Evolutionary conservation across 129 eudicot species (phyloP), one percentile per base, ranked within the genome.

Genomic region (Heracleum sosnowskyi): DNA sequence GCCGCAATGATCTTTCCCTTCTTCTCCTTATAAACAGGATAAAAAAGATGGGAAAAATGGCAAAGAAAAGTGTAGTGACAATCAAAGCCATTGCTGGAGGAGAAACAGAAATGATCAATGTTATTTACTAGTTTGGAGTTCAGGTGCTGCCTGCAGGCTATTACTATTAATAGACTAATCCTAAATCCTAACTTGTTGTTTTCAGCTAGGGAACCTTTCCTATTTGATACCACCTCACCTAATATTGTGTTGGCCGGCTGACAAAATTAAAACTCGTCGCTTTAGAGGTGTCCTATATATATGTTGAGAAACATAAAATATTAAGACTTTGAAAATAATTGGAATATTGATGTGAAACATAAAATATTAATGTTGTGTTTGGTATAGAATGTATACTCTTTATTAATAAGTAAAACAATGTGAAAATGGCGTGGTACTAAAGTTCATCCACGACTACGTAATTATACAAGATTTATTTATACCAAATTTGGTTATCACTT

Each of bases 21-120:
- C 45, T 20, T 36, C 28, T 41, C 9, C 75, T 66, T 33, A 64
- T 79, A 1, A 40, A 16, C 18, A 66, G 75, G 69, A 82, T 46
- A 45, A 79, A 41, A 15, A 79, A 24, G 55, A 82, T 45, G 31
- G 84, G 86, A 2, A 82, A 37, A 45, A 82, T 73, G 31, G 80
- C 17, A 0, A 85, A 22, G 39, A 33, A 66, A 31, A 66, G 72
- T 13, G 72, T 66, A 13, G 72, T 66, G 1, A 66, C 2, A 66
- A 29, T 28, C 10, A 66, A 29, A 29, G 72, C 16, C 72, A 66
- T 66, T 1, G 72, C 39, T 64, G 35, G 18, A 64, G 24, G 11
- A 28, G 39, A 4, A 28, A 28, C 20, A 29, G 72, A 31, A 5
- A 63, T 55, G 68, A 60, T n/a, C 33, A 60, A 7, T 60, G 68